phyloP scores from a whole-genome alignment of 1,284 basidiomycete genomes.

The Ceratobasidium sp. region DNA sequence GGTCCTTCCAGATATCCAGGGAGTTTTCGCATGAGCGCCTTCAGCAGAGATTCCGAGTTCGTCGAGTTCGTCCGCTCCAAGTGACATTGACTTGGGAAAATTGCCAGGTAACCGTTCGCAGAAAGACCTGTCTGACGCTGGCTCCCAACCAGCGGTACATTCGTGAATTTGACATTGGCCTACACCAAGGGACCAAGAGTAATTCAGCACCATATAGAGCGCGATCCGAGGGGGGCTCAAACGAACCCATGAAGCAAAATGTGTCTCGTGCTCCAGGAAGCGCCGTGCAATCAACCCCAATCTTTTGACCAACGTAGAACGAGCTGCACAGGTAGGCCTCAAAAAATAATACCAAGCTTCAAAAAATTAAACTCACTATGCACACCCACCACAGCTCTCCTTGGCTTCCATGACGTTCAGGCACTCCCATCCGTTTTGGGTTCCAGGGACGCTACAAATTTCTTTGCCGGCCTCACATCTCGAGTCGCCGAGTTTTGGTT shows the following conservation, averaged over 20 bases:
- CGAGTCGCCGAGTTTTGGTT: not conserved
- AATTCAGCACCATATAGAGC: not conserved
- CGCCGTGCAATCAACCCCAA: conserved; percentile 14
- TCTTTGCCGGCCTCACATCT: not conserved
- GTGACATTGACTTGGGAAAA: not conserved
- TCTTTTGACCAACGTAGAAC: not conserved
- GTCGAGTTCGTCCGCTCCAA: not conserved
- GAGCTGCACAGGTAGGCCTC: conserved; percentile 5
- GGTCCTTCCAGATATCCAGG: too few relatives aligned
- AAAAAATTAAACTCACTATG: conserved; percentile 10
- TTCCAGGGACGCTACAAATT: conserved; percentile 19
- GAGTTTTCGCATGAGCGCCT: not conserved
- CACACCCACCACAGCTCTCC: conserved; percentile 34
- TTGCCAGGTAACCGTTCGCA: not conserved
- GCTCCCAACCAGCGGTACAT: not conserved
- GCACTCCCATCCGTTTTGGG: conserved; percentile 23
- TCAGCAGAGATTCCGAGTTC: not conserved
- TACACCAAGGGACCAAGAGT: not conserved
- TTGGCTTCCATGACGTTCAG: conserved; percentile 1
- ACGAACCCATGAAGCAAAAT: conserved; percentile 6
- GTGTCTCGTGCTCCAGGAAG: not conserved
- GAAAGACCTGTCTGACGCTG: not conserved
- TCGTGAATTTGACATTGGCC: conserved; percentile 15
- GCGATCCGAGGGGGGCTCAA: too few relatives aligned
- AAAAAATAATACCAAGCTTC: not conserved